Evolutionary conservation across 768 basidiomycete genomes (phyloP), one percentile per base, ranked within the genome.

Genomic region (Agrocybe pediades): DNA sequence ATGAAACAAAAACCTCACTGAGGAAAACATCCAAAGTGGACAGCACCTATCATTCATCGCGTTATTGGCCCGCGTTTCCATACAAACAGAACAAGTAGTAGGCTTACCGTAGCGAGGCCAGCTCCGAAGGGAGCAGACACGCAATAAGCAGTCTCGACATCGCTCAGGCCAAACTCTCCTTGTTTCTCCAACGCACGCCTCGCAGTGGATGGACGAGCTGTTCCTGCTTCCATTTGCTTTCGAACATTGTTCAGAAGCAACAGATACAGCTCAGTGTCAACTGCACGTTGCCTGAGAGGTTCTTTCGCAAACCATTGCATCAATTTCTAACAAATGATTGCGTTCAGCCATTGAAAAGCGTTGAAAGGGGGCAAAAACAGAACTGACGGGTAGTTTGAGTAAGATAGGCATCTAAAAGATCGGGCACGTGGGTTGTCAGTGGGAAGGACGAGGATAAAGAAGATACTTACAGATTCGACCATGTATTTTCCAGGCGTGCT

Each of bases 61-160:
- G n/a, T n/a, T n/a, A n/a, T n/a, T 24, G 9, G 59, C 26, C 27
- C 17, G 5, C 23, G 44, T 27, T 30, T 27, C 11, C 36, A 15
- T 6, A 30, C 21, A 29, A 39, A 11, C 41, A 5, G 17, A 26
- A 21, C 17, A 39, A 3, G 17, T n/a, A 9, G 9, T 1, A 3
- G n/a, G 56, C 67, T 42, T 46, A 71, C 70, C 5, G 67, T 69
- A 8, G 60, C 62, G 0, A 69, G 65, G 6, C 68, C 70, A 11
- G 68, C 70, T 13, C 62, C 51, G 44, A 65, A 69, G 1, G 70
- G 70, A 2, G 68, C 64, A 3, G 65, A 67, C 15, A 68, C 59
- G 6, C 65, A 65, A 54, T 75, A 80, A 0, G 77, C 76, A 53
- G 72, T 73, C 57, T 78, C 78, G 15, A 74, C 63, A 29, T 76